Conservation (phyloP, 2,329 filamentous ascomycete genomes). For the Fusarium subtropicale region DNA sequence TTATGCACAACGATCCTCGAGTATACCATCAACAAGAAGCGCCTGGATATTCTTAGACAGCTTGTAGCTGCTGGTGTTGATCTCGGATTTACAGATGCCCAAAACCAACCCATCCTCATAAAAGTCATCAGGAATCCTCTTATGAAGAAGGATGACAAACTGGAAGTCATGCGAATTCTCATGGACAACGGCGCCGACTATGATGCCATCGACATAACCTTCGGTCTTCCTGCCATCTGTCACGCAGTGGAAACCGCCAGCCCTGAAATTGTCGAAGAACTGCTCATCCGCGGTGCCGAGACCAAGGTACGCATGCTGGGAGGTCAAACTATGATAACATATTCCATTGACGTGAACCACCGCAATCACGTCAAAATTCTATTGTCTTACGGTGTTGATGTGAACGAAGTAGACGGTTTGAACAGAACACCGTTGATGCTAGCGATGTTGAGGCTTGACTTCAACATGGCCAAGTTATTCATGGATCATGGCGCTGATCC, state of each 20-base stretch:
- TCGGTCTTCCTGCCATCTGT: constrained; percentile 10
- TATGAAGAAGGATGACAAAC: background rate
- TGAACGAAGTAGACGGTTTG: constrained; percentile 12
- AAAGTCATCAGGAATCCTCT: constrained; percentile 9
- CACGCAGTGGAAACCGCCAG: constrained; percentile 18
- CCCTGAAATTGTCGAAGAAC: background rate
- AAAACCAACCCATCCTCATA: constrained; percentile 9
- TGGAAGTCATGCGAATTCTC: constrained; percentile 1
- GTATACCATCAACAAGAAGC: background rate
- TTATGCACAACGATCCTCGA: background rate
- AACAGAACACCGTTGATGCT: constrained; percentile 11
- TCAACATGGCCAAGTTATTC: constrained; percentile 7
- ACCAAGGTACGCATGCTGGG: constrained; percentile 19
- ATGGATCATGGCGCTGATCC: constrained; percentile 8
- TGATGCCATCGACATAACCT: background rate
- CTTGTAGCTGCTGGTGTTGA: background rate
- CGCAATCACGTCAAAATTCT: background rate
- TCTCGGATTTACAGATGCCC: background rate
- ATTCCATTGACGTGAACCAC: constrained; percentile 16
- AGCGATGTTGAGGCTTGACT: background rate
- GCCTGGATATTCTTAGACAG: background rate
- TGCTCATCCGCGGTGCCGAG: background rate
- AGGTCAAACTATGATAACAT: constrained; percentile 6
- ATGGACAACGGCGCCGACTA: background rate
- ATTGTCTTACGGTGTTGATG: background rate